These are phyloP conservation scores for Rhodotorula babjevae DNA, from an alignment of 768 basidiomycete species.

Conservation along the genomic window DNA sequence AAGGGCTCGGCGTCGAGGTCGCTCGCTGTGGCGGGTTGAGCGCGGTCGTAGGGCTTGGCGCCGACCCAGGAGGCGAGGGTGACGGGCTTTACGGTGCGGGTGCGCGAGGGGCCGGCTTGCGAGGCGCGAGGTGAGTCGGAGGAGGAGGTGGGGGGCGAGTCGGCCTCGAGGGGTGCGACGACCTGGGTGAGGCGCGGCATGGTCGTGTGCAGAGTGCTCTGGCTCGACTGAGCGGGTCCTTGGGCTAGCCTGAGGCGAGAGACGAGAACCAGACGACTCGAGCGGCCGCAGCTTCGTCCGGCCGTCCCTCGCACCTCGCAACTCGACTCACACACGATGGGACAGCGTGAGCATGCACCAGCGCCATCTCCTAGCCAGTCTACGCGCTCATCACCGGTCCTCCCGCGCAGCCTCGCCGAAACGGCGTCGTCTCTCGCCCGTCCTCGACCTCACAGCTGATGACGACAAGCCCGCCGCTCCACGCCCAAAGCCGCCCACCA, in stretches of 20 bases:
- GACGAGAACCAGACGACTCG: too few relatives aligned
- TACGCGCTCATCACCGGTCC: background rate
- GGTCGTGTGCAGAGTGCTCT: too few relatives aligned
- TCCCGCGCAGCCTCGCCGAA: background rate
- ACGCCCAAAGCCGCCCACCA: background rate
- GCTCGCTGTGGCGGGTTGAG: background rate
- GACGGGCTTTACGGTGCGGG: background rate
- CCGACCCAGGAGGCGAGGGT: background rate
- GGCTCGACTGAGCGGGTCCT: too few relatives aligned
- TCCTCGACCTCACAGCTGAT: background rate
- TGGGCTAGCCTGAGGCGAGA: too few relatives aligned
- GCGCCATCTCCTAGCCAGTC: rapidly evolving
- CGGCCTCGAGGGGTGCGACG: background rate
- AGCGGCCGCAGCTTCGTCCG: too few relatives aligned
- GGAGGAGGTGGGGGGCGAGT: too few relatives aligned
- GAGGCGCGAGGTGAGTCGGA: background rate
- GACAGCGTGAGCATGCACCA: too few relatives aligned
- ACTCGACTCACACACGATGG: background rate
- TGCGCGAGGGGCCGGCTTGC: background rate
- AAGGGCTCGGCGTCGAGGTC: background rate
- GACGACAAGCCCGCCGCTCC: background rate
- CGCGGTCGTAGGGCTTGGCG: background rate
- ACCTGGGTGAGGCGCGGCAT: conserved; percentile 1
- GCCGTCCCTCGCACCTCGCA: background rate
- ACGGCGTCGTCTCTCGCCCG: background rate